Base-by-base conservation (phyloP, 2,329 filamentous ascomycete genomes). In the Ophidiomyces ophidiicola region DNA sequence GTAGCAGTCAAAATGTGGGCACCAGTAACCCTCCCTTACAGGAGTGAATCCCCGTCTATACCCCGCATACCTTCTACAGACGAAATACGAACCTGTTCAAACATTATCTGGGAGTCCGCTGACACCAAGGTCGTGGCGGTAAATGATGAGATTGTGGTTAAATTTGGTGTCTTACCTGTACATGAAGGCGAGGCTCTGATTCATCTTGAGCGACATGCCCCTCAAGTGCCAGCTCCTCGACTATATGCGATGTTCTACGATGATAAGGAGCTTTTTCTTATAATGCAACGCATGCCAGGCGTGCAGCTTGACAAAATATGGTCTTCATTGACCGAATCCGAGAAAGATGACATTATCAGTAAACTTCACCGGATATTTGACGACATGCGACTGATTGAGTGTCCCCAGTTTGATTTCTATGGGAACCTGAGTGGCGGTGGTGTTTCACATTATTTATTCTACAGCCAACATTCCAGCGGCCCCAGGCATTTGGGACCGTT, bases 201-300 rank as follows among this genome's bases (percentile, higher is more conserved):
- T 32, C 53, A 50, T 18, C 51, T 56, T 23, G 51, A 57, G 39
- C 49, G 47, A 40, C 36, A 57, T 14, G 46, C 53, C 32, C 51
- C 53, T 20, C 34, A 44, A 36, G 36, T 55, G 37, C 48, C 49
- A 1, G 53, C 50, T 17, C 54, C 53, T 39, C 50, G 53, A 44
- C 46, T 57, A 18, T 55, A 55, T 41, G 49, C 50, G 14, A 56
- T 57, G 50, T 55, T 52, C 32, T 20, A 50, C 29, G 48, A 53
- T 30, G 37, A 38, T 25, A 30, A 50, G 3, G 17, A 51, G 34
- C 37, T 51, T 18, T 53, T 53, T 41, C 24, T 54, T 12, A 30
- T 55, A 35, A 56, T 57, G 52, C 50, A 56, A 41, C 49, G 50
- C 38, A 32, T 43, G 31, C 50, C 48, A 41, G 53, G 44, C 4